Base-by-base conservation (phyloP, 352 stramenopile species). In the Pythium periplocum region DNA sequence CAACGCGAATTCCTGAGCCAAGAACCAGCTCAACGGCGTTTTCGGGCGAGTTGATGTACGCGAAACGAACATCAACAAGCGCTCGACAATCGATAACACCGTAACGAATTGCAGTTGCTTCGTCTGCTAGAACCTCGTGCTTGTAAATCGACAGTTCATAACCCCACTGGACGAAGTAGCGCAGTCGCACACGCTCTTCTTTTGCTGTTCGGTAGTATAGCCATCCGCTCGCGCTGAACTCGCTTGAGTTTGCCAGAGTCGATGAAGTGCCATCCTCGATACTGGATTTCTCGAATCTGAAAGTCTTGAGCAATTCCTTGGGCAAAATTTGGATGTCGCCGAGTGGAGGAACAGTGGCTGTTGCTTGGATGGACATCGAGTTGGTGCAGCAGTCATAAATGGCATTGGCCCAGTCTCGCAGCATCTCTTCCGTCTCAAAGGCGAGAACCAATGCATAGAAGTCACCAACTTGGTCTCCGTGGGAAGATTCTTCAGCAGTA, bases 81-180 rank as follows among this genome's bases (percentile, higher is more conserved):
- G 82, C 82, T 5, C 84, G 82, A 17, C 83, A 92, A 59, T 95
- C 84, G 31, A 95, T 90, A 3, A 95, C 84, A 51, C 84, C 84
- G 53, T 95, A 93, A 0, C 84, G 84, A 62, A 95, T 95, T 2
- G 84, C 75, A 12, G 63, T 77, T 4, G 73, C 69, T 53, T 95
- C 85, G 41, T 95, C 81, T 30, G 78, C 69, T 7, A 90, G 56
- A 4, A 95, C 66, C 52, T 93, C 83, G 64, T 95, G 85, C 68
- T 95, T 95, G 68, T 92, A 95, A 58, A 95, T 95, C 5, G 85
- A 92, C 7, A 95, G 64, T 47, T 95, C 85, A 55, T 87, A 90
- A 6, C 85, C 85, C 79, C 80, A 92, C 49, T 91, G 83, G 37
- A 95, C 83, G 48, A 95, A 95, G 59, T 91, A 95, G 3, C 85